A percentile compares a stretch with the other conserved stretches of the same genome.
Evolutionary conservation across 2,329 filamentous ascomycete species (phyloP).

Genomic region (Pestalotiopsis sp.): DNA sequence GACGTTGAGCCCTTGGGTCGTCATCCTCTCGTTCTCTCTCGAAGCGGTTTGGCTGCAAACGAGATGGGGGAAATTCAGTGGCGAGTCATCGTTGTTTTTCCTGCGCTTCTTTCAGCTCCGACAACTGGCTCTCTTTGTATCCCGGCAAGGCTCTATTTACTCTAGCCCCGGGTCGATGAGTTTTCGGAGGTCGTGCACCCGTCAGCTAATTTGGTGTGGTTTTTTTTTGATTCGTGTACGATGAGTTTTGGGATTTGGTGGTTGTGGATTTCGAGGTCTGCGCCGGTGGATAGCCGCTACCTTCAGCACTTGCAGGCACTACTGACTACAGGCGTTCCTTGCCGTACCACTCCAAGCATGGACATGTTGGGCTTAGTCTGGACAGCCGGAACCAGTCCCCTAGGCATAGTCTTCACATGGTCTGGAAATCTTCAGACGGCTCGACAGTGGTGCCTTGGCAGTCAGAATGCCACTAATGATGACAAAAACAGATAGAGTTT

Average conservation of each 20-base stretch:
- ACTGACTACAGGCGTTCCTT: background rate
- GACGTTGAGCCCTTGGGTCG: conserved; percentile 63
- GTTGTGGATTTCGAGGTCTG: background rate
- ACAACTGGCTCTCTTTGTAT: background rate
- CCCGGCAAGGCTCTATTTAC: background rate
- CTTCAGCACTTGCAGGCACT: background rate
- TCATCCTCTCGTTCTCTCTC: conserved; percentile 32
- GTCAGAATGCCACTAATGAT: background rate
- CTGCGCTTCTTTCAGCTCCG: background rate
- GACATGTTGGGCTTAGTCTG: background rate
- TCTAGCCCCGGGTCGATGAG: conserved; percentile 2
- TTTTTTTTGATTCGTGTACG: background rate
- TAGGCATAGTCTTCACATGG: background rate
- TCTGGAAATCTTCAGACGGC: conserved; percentile 1
- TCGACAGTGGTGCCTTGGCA: conserved; percentile 8
- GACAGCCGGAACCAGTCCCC: background rate
- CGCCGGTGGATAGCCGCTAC: background rate
- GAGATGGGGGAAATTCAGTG: conserved; percentile 1
- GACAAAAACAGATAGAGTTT: conserved; percentile 3
- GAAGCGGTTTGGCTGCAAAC: background rate
- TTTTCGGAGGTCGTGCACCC: conserved; percentile 10
- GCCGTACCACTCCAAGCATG: background rate
- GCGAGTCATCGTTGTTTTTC: conserved; percentile 3
- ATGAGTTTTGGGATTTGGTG: background rate
- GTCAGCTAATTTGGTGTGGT: background rate